Percentiles rank a stretch among this genome's conserved stretches.
Evolutionary conservation across 2,329 filamentous ascomycete genomes (phyloP).

Genomic region (Sporothrix dimorphospora): DNA sequence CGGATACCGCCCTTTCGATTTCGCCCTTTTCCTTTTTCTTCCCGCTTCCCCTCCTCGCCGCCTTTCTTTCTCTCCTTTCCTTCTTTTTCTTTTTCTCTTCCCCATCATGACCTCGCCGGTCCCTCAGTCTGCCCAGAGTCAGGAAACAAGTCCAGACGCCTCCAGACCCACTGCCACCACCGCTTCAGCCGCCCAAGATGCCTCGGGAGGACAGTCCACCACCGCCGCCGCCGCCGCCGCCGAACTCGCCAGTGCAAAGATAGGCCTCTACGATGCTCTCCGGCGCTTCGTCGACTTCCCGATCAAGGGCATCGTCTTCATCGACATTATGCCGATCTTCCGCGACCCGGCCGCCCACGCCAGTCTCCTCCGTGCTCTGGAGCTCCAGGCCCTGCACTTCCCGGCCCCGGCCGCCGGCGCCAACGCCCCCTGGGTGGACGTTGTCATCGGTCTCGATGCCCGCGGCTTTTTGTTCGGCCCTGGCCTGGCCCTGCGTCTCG

Average conservation of each 20-base stretch:
- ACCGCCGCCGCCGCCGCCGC: slow-evolving; percentile 62
- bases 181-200: slow-evolving; percentile 52
- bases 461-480: slow-evolving; percentile 96
- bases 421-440: slow-evolving; percentile 69
- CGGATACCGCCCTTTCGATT: slow-evolving; percentile 17
- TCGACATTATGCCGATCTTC: slow-evolving; percentile 98
- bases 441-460: slow-evolving; percentile 91
- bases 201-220: slow-evolving; percentile 66
- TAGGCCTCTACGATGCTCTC: slow-evolving; percentile 72
- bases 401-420: slow-evolving; percentile 29
- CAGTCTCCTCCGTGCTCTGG: slow-evolving; percentile 79
- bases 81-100: slow-evolving; percentile 36
- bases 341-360: slow-evolving; percentile 73
- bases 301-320: slow-evolving; percentile 88
- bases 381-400: slow-evolving; percentile 75
- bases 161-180: slow-evolving; percentile 35
- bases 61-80: slow-evolving; percentile 39
- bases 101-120: slow-evolving; percentile 43
- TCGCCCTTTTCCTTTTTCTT: slow-evolving; percentile 6
- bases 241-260: slow-evolving; percentile 70
- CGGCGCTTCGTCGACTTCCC: slow-evolving; percentile 93
- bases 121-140: slow-evolving; percentile 33
- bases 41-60: slow-evolving; percentile 25
- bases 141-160: slow-evolving; percentile 42
- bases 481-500: slow-evolving; percentile 78